Conservation (phyloP, 1,284 basidiomycete genomes). For the Peniophora sp. region DNA sequence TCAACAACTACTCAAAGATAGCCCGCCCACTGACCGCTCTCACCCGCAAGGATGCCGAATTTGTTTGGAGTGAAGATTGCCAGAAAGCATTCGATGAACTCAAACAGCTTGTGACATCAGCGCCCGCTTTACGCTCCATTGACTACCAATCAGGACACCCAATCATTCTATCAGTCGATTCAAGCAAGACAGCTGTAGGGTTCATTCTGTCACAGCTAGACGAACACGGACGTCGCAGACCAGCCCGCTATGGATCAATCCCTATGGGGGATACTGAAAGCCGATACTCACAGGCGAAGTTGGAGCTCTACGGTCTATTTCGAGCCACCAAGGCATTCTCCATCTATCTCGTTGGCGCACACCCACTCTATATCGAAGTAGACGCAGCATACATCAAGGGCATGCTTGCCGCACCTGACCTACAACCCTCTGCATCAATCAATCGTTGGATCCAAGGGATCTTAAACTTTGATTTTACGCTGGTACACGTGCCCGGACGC, state of each 20-base stretch:
- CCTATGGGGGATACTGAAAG: slow-evolving; percentile 26
- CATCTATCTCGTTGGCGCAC: slow-evolving; percentile 27
- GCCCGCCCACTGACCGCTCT: slow-evolving; percentile 19
- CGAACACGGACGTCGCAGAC: slow-evolving; percentile 4
- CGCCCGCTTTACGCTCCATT: slow-evolving; percentile 18
- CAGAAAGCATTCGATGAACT: slow-evolving; percentile 19
- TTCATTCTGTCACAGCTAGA: slow-evolving; percentile 23
- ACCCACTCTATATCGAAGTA: slow-evolving; percentile 20
- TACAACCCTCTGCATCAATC: slow-evolving; percentile 28
- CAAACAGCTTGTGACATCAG: slow-evolving; percentile 17
- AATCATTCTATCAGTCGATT: slow-evolving; percentile 25
- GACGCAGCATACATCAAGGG: slow-evolving; percentile 30
- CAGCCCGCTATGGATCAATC: slow-evolving; percentile 15
- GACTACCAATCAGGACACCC: slow-evolving; percentile 17
- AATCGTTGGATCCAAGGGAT: slow-evolving; percentile 33
- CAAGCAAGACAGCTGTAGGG: slow-evolving; percentile 24
- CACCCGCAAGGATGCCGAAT: slow-evolving; percentile 13
- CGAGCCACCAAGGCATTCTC: slow-evolving; percentile 18
- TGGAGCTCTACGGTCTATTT: slow-evolving; percentile 32
- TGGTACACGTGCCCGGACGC: slow-evolving; percentile 26
- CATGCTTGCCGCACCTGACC: slow-evolving; percentile 28
- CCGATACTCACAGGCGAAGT: slow-evolving; percentile 31
- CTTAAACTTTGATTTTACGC: slow-evolving; percentile 27
- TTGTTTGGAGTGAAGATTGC: slow-evolving; percentile 18
- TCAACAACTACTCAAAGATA: slow-evolving; percentile 17